Evolutionary conservation across 345 rosid genomes (phyloP).

Genomic region (Carallia brachiata): DNA sequence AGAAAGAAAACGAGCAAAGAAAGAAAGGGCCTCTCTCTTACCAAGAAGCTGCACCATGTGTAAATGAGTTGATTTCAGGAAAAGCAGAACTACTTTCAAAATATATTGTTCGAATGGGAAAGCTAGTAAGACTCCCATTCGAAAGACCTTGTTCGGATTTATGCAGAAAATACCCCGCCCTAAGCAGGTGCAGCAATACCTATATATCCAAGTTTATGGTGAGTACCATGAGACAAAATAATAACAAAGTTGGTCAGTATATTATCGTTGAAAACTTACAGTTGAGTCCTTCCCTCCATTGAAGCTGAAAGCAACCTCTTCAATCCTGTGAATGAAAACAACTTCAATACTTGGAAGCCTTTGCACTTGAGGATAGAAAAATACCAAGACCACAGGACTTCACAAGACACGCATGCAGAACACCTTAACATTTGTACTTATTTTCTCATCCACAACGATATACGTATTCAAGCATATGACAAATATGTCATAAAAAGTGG

Average conservation of each 20-base stretch:
- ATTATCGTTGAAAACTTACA: constrained; percentile 48
- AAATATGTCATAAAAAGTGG: too few relatives aligned
- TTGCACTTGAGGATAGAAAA: background rate
- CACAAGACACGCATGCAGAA: background rate
- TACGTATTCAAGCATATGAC: too few relatives aligned
- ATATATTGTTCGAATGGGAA: constrained; percentile 87
- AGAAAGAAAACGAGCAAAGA: constrained; percentile 1
- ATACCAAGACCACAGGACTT: background rate
- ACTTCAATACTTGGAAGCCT: constrained; percentile 25
- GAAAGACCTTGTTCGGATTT: constrained; percentile 50
- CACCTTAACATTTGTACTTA: background rate
- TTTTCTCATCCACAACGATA: too few relatives aligned
- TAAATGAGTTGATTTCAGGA: constrained; percentile 85
- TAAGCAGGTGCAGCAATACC: constrained; percentile 91
- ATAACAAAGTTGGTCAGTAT: constrained; percentile 8
- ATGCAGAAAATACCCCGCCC: constrained; percentile 87
- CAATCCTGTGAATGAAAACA: constrained; percentile 48
- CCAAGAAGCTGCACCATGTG: constrained; percentile 77
- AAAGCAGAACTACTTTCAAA: constrained; percentile 86
- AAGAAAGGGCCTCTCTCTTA: constrained; percentile 36
- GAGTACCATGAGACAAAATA: constrained; percentile 20
- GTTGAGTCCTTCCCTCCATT: constrained; percentile 99
- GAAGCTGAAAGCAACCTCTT: constrained; percentile 97
- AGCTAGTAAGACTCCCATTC: constrained; percentile 56
- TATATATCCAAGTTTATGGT: constrained; percentile 37